Conservation (phyloP, 2,329 filamentous ascomycete species). For the Aspergillus versicolor region DNA sequence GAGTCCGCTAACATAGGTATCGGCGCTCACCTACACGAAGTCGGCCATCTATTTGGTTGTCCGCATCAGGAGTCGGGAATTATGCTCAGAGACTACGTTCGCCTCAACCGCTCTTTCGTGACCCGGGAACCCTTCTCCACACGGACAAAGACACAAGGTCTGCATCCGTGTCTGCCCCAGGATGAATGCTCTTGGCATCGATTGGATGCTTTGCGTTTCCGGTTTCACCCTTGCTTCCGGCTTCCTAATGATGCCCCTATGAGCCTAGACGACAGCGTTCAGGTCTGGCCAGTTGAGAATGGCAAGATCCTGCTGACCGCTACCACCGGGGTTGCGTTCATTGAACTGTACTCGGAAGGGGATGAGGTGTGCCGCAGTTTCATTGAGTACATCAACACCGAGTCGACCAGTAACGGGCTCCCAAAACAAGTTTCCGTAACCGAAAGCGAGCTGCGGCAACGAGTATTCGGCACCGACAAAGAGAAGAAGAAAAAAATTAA, state of each 20-base stretch:
- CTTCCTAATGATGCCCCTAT: conserved; percentile 71
- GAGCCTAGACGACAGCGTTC: conserved; percentile 71
- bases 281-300: conserved; percentile 81
- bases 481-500: conserved; percentile 66
- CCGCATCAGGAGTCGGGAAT: conserved; percentile 87
- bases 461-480: conserved; percentile 66
- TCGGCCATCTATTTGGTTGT: conserved; percentile 85
- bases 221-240: conserved; percentile 85
- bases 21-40: conserved; percentile 87
- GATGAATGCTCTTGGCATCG: conserved; percentile 93
- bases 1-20: conserved; percentile 94
- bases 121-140: conserved; percentile 82
- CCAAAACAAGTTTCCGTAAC: conserved; percentile 72
- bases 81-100: conserved; percentile 87
- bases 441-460: conserved; percentile 70
- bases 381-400: conserved; percentile 73
- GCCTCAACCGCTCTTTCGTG: conserved; percentile 78
- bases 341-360: conserved; percentile 79
- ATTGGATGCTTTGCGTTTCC: conserved; percentile 83
- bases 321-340: conserved; percentile 75
- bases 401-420: conserved; percentile 56
- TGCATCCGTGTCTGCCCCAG: conserved; percentile 66
- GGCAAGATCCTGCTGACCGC: conserved; percentile 75
- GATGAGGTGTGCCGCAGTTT: conserved; percentile 77
- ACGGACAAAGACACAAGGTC: conserved; percentile 77